A percentile compares a stretch with the other conserved stretches of the same genome.
Conservation (phyloP, 2,329 filamentous ascomycete genomes). For the Hymenoscyphus linearis region DNA sequence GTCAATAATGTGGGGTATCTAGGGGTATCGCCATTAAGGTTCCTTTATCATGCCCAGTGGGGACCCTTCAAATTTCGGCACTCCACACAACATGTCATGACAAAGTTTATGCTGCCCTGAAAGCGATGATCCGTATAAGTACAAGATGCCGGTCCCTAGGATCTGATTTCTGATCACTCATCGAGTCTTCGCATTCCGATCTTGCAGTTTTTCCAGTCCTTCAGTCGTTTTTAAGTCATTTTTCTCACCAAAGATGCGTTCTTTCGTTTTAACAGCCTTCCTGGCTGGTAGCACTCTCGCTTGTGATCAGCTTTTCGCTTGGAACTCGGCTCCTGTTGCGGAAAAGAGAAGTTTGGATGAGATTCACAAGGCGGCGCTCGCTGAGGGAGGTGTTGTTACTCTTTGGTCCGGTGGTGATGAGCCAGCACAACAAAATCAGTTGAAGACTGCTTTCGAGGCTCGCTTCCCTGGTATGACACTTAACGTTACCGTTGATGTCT, state of each 20-base stretch:
- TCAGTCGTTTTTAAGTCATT: neutral
- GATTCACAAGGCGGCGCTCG: slow-evolving; percentile 44
- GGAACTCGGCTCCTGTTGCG: slow-evolving; percentile 12
- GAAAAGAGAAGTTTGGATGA: slow-evolving; percentile 45
- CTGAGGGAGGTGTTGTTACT: slow-evolving; percentile 42
- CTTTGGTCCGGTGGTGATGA: slow-evolving; percentile 46
- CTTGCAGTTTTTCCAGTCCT: no score
- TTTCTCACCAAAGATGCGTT: neutral
- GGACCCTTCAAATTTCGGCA: no score
- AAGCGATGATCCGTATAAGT: no score
- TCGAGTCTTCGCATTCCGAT: no score
- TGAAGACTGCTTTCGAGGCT: slow-evolving; percentile 34
- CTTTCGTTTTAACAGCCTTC: neutral
- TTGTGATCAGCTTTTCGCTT: slow-evolving; percentile 5
- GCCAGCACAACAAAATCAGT: slow-evolving; percentile 31
- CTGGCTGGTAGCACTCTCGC: neutral
- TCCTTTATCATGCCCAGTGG: no score
- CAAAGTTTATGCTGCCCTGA: no score
- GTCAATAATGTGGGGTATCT: no score
- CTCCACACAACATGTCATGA: no score
- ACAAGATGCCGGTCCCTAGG: no score
- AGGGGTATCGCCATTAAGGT: no score
- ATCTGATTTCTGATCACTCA: no score
- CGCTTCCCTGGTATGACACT: slow-evolving; percentile 45
- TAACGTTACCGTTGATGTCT: slow-evolving; percentile 41